Evolutionary conservation across 164 flowering plant genomes (phyloP).

Genomic region (Annona cherimola): DNA sequence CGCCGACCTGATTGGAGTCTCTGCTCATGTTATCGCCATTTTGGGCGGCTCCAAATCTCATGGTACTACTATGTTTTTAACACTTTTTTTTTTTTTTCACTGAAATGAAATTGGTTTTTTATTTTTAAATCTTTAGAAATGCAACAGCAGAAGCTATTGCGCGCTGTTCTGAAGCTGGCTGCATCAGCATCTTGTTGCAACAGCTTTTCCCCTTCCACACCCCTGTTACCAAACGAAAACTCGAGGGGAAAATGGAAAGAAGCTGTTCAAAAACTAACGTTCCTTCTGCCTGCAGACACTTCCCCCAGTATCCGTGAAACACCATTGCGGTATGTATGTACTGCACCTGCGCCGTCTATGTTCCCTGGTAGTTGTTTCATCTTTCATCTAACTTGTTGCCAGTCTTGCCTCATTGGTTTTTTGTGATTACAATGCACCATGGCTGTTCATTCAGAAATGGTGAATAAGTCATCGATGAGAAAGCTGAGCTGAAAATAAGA

Average conservation of each 20-base stretch:
- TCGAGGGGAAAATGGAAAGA: slow-evolving; percentile 19
- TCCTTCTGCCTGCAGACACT: slow-evolving; percentile 30
- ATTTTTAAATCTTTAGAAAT: too few species aligned
- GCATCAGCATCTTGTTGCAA: slow-evolving; percentile 31
- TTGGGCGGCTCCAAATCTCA: slow-evolving; percentile 23
- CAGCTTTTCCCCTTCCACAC: slow-evolving; percentile 17
- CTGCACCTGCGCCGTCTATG: background rate
- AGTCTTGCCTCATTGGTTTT: background rate
- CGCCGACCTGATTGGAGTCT: slow-evolving; percentile 30
- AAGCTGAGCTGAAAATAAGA: background rate
- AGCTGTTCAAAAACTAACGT: slow-evolving; percentile 28
- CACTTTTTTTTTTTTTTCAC: background rate
- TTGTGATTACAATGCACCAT: background rate
- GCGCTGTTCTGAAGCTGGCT: slow-evolving; percentile 38
- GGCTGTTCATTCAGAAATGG: background rate
- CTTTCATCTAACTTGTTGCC: background rate
- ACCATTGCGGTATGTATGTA: slow-evolving; percentile 44
- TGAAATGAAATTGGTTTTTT: background rate
- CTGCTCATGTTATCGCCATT: slow-evolving; percentile 27
- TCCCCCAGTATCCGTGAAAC: slow-evolving; percentile 24
- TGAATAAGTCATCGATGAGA: background rate
- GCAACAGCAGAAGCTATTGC: slow-evolving; percentile 16
- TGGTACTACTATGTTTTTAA: slow-evolving; percentile 20
- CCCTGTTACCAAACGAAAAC: slow-evolving; percentile 14
- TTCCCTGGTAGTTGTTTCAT: background rate